Conservation (phyloP, 2,329 filamentous ascomycete species). For the Teratosphaeria gauchensis region DNA sequence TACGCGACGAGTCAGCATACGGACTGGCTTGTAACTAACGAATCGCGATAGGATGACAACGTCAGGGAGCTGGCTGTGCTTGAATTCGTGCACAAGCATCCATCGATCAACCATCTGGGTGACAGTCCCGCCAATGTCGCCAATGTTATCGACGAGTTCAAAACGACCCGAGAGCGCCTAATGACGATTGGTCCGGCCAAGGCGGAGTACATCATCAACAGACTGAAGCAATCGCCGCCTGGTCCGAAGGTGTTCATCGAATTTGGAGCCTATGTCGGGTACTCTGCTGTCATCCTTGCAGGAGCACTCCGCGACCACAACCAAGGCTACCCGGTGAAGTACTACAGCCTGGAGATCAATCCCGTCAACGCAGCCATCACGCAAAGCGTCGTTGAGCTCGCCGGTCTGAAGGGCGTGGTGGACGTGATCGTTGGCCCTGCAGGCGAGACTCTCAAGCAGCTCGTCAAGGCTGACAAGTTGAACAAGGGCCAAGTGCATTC, state of each 20-base stretch:
- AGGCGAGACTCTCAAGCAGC: constrained; percentile 20
- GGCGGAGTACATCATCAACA: background rate
- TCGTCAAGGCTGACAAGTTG: constrained; percentile 21
- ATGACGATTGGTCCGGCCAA: background rate
- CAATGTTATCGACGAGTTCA: background rate
- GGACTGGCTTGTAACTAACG: background rate
- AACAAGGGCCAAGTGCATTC: constrained; percentile 21
- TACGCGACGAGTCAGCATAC: background rate
- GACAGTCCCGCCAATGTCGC: background rate
- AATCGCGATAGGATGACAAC: background rate
- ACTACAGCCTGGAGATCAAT: constrained; percentile 31
- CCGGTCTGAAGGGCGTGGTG: constrained; percentile 25
- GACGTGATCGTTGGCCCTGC: constrained; percentile 27
- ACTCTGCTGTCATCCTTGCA: constrained; percentile 27
- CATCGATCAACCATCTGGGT: background rate
- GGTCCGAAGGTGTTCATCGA: constrained; percentile 27
- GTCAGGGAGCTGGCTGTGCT: background rate
- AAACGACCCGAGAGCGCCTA: background rate
- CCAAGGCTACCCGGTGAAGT: constrained; percentile 12
- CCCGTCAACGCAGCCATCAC: constrained; percentile 23
- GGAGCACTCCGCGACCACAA: constrained; percentile 3
- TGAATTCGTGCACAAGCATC: background rate
- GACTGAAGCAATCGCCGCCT: background rate
- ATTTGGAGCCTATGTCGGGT: constrained; percentile 29
- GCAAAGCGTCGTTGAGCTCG: constrained; percentile 25